phyloP scores from a whole-genome alignment of 202 grass and related monocot genomes.

The Brachypodium distachyon region DNA sequence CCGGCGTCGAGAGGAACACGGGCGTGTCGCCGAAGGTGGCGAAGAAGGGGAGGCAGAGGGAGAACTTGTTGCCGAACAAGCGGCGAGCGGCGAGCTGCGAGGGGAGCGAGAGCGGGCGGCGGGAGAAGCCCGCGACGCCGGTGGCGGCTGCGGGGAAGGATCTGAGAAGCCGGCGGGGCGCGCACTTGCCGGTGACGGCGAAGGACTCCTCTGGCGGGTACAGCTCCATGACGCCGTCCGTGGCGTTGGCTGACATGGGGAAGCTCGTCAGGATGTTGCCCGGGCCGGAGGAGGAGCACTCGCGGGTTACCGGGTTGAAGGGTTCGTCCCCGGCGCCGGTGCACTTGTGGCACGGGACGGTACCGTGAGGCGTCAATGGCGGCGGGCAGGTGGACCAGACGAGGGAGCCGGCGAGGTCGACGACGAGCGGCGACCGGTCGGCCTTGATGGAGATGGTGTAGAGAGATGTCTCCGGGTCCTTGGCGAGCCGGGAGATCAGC shows the following conservation, averaged over 20 bases:
- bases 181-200: constrained; percentile 23
- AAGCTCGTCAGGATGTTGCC: constrained; percentile 22
- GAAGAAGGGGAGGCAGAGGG: constrained; percentile 29
- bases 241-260: constrained; percentile 12
- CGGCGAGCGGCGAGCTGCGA: constrained; percentile 25
- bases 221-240: constrained; percentile 5
- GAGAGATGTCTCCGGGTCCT: constrained; percentile 39
- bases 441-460: constrained; percentile 46
- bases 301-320: constrained; percentile 23
- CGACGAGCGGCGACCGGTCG: constrained; percentile 10
- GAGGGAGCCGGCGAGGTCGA: constrained; percentile 44
- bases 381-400: constrained; percentile 43
- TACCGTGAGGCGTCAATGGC: neutral
- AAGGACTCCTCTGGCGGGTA: neutral
- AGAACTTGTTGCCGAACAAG: constrained; percentile 14
- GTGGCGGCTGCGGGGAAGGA: constrained; percentile 14
- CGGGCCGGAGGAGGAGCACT: constrained; percentile 34
- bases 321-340: constrained; percentile 21
- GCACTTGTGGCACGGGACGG: constrained; percentile 26
- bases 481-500: constrained; percentile 25
- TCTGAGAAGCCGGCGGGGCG: neutral
- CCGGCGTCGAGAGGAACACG: neutral
- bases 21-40: constrained; percentile 24
- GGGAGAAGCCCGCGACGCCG: constrained; percentile 26
- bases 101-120: neutral